These are phyloP conservation scores for Letharia columbiana DNA, from an alignment of 495 filamentous ascomycete genomes.

Conservation along the genomic window DNA sequence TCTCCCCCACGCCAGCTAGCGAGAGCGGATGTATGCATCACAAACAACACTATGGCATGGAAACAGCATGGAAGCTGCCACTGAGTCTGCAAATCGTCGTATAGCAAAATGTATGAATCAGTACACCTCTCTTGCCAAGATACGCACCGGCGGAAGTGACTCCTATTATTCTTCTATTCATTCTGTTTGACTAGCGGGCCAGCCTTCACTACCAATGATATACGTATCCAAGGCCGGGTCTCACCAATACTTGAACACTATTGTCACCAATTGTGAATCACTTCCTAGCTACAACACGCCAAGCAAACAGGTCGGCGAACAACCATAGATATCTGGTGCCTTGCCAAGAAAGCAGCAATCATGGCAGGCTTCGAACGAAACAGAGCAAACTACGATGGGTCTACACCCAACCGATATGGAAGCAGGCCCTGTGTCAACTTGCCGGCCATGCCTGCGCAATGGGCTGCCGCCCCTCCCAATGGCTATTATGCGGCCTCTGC, in stretches of 20 bases:
- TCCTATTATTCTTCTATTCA: not conserved
- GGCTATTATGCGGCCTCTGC: not conserved
- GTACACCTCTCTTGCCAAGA: not conserved
- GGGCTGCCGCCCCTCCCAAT: not conserved
- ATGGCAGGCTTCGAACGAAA: not conserved
- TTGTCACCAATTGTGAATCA: not conserved
- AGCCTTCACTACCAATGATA: not conserved
- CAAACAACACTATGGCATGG: not conserved
- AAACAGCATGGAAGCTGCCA: not conserved
- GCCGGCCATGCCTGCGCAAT: not conserved
- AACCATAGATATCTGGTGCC: not conserved
- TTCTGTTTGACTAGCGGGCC: not conserved
- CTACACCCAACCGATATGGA: not conserved
- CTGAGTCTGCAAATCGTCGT: not conserved
- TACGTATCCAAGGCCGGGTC: not conserved
- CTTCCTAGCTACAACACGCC: not conserved
- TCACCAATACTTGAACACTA: not conserved
- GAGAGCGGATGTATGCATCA: not conserved
- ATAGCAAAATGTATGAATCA: not conserved
- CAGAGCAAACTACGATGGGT: not conserved
- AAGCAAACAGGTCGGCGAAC: not conserved
- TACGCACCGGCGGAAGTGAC: not conserved
- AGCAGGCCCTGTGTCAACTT: constrained; percentile 7
- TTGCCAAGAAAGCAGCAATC: not conserved
- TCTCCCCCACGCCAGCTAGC: not conserved